Evolutionary conservation across 805 yeast genomes (phyloP), one percentile per base, ranked within the genome.

Genomic region (Suhomyces prunicola): DNA sequence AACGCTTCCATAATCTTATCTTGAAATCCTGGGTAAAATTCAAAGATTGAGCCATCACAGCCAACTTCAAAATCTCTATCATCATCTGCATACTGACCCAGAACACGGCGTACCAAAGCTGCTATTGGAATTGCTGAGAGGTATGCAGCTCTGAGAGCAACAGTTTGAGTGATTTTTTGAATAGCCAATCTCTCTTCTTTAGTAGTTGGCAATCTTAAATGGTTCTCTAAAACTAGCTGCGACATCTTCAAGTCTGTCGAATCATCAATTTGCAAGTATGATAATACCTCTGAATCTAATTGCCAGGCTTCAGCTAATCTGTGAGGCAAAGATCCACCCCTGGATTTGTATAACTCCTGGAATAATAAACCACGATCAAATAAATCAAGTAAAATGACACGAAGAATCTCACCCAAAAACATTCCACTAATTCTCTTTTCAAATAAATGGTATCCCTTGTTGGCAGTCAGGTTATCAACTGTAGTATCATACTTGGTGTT

Each of bases 21-120:
- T 72, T 87, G 85, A 73, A 88, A 93, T 24, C 93, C 92, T 15
- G 99, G 99, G 70, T 92, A 94, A 66, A 83, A 88, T 71, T 93
- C 97, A 48, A 93, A 87, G 51, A 93, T 94, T 2, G 97, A 86
- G 36, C 99, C 99, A 70, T 93, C 98, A 55, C 92, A 92, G 54
- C 97, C 98, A 59, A 94, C 83, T 68, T 93, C 98, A 48, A 93
- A 90, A 63, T 86, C 89, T 55, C 81, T 83, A 42, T 61, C 63
- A 46, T 70, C 75, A 50, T 69, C 63, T n/a, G 60, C 46, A 61
- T 87, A 88, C 45, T 74, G 74, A 51, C 79, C 83, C 46, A 81
- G 79, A 49, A 91, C 81, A 13, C 93, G 87, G 49, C 77, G 79
- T 1, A 92, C 86, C 52, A 93, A 81, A 2, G 94, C 97, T 31